These are phyloP conservation scores for Purpureocillium lavendulum DNA, from an alignment of 2,329 filamentous ascomycete species.

Conservation along the genomic window DNA sequence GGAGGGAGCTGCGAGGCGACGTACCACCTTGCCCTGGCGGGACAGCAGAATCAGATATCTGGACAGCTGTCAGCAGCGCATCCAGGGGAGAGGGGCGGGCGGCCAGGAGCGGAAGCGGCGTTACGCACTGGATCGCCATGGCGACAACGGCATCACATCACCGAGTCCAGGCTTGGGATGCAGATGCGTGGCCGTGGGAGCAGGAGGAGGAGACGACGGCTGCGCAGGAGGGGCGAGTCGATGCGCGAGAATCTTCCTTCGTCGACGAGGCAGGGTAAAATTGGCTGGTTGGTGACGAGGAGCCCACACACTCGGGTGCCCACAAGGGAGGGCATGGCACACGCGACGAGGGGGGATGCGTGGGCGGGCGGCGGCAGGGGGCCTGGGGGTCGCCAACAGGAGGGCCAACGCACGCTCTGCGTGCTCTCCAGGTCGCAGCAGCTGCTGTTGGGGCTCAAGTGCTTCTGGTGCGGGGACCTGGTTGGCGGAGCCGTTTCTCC, in stretches of 20 bases:
- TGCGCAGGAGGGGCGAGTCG: neutral
- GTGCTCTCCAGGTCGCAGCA: no score
- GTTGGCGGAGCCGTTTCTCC: constrained; percentile 1
- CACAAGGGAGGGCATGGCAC: neutral
- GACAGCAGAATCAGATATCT: constrained; percentile 98
- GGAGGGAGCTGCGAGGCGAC: constrained; percentile 24
- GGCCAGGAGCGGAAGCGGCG: constrained; percentile 7
- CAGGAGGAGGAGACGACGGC: neutral
- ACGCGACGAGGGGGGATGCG: no score
- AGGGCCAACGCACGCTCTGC: no score
- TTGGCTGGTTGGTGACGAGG: constrained; percentile 16
- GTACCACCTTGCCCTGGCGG: constrained; percentile 96
- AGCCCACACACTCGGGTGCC: neutral
- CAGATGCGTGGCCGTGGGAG: constrained; percentile 2
- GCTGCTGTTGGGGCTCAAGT: no score
- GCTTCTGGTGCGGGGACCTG: no score
- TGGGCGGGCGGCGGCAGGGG: no score
- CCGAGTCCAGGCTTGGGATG: constrained; percentile 7
- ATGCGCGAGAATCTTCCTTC: constrained; percentile 3
- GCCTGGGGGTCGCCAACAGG: no score
- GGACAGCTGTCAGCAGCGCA: constrained; percentile 14
- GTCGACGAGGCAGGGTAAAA: constrained; percentile 5
- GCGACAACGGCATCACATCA: constrained; percentile 14
- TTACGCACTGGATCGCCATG: constrained; percentile 37
- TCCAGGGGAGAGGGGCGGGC: constrained; percentile 1